Conservation (phyloP, 495 filamentous ascomycete genomes). For the Zalerion maritima region DNA sequence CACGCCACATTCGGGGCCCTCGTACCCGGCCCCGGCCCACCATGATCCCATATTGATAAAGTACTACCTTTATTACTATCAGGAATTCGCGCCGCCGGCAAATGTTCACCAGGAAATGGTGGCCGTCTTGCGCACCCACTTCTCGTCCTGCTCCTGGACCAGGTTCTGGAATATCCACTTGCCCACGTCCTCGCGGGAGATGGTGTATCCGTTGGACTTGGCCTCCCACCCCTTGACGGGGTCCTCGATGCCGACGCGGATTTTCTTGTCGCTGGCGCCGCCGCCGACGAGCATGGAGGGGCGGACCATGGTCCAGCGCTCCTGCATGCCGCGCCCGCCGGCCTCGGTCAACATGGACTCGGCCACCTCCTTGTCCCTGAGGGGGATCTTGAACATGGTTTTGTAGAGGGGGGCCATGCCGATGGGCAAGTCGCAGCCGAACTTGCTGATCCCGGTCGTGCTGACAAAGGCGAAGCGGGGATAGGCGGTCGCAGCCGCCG, state of each 20-base stretch:
- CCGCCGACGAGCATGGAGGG: constrained; percentile 15
- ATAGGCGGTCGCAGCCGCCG: constrained; percentile 9
- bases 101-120: constrained; percentile 10
- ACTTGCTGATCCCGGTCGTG: constrained; percentile 35
- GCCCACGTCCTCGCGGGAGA: constrained; percentile 26
- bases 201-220: constrained; percentile 29
- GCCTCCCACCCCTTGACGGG: constrained; percentile 10
- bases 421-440: constrained; percentile 37
- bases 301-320: constrained; percentile 34
- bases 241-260: constrained; percentile 26
- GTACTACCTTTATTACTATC: too few relatives aligned
- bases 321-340: too few relatives aligned
- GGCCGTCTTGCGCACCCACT: constrained; percentile 13
- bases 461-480: constrained; percentile 35
- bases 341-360: constrained; percentile 29
- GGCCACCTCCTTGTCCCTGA: constrained; percentile 47
- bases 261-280: constrained; percentile 6
- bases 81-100: too few relatives aligned
- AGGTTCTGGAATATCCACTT: constrained; percentile 21
- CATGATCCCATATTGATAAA: too few relatives aligned
- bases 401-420: constrained; percentile 35
- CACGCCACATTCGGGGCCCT: too few relatives aligned
- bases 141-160: constrained; percentile 3
- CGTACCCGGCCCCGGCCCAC: too few relatives aligned
- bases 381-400: constrained; percentile 32